phyloP scores from a whole-genome alignment of 306 rosid genomes.

The Chamaecrista fasciculata region DNA sequence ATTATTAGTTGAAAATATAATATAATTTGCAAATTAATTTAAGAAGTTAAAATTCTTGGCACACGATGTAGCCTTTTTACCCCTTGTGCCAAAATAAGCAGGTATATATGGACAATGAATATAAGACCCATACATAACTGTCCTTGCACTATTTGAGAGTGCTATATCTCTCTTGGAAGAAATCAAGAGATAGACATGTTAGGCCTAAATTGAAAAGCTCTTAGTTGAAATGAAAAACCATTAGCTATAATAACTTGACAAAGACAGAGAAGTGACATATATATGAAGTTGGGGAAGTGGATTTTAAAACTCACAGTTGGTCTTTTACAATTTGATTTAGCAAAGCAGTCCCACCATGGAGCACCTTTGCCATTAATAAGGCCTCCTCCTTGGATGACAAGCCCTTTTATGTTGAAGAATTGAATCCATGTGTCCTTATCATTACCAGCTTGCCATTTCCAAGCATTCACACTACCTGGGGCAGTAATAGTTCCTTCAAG shows the following conservation, averaged over 20 bases:
- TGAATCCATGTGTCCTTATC: constrained; percentile 25
- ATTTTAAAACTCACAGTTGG: constrained; percentile 30
- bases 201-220: too few species aligned
- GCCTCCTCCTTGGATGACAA: constrained; percentile 43
- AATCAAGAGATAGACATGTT: too few species aligned
- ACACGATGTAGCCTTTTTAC: too few species aligned
- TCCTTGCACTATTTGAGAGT: too few species aligned
- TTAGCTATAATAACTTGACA: background rate
- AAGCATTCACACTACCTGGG: background rate
- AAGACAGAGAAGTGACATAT: background rate
- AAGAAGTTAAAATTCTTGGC: too few species aligned
- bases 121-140: too few species aligned
- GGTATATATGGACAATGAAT: too few species aligned
- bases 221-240: too few species aligned
- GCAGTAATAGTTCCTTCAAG: constrained; percentile 39
- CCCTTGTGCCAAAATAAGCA: too few species aligned
- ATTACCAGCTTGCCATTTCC: constrained; percentile 27
- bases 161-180: too few species aligned
- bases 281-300: background rate
- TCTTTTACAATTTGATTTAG: background rate
- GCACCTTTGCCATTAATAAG: constrained; percentile 46
- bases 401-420: constrained; percentile 22
- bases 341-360: constrained; percentile 42
- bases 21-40: too few species aligned
- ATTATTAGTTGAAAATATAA: too few species aligned